phyloP scores from a whole-genome alignment of 805 yeast species.

The Clavispora asparagi region DNA sequence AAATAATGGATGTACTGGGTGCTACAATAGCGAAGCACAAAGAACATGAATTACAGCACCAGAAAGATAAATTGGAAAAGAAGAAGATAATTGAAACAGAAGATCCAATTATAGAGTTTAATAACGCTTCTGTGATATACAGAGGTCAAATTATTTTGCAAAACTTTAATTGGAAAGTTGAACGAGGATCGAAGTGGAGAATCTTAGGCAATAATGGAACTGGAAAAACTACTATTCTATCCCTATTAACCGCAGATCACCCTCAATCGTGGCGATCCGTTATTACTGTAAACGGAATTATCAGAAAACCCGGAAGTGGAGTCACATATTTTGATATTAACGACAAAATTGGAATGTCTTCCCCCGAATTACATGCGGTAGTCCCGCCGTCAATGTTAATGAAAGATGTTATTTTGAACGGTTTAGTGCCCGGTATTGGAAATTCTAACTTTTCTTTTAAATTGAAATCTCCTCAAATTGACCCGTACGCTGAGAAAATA shows the following conservation, averaged over 20 bases:
- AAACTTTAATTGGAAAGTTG: slow-evolving; percentile 61
- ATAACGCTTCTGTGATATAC: slow-evolving; percentile 61
- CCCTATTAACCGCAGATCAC: slow-evolving; percentile 88
- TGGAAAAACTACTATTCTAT: slow-evolving; percentile 84
- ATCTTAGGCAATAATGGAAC: slow-evolving; percentile 86
- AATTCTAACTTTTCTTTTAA: slow-evolving; percentile 44
- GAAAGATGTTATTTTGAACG: slow-evolving; percentile 61
- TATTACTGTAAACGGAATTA: slow-evolving; percentile 57
- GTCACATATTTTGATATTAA: slow-evolving; percentile 77
- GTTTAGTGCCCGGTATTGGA: slow-evolving; percentile 56
- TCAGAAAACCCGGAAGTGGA: slow-evolving; percentile 66
- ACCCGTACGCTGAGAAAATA: slow-evolving; percentile 14
- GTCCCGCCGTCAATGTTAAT: slow-evolving; percentile 57
- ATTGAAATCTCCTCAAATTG: slow-evolving; percentile 27
- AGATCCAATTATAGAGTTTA: slow-evolving; percentile 40
- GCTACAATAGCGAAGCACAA: background rate
- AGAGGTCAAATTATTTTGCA: slow-evolving; percentile 54
- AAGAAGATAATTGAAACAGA: background rate
- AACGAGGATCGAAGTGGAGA: slow-evolving; percentile 80
- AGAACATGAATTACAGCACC: background rate
- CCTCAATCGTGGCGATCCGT: slow-evolving; percentile 91
- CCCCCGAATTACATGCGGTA: slow-evolving; percentile 91
- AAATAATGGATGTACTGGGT: background rate
- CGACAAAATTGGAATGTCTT: slow-evolving; percentile 72
- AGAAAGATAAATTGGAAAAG: background rate